These are phyloP conservation scores for Sporothrix inflata DNA, from an alignment of 2,329 filamentous ascomycete genomes.

Conservation along the genomic window DNA sequence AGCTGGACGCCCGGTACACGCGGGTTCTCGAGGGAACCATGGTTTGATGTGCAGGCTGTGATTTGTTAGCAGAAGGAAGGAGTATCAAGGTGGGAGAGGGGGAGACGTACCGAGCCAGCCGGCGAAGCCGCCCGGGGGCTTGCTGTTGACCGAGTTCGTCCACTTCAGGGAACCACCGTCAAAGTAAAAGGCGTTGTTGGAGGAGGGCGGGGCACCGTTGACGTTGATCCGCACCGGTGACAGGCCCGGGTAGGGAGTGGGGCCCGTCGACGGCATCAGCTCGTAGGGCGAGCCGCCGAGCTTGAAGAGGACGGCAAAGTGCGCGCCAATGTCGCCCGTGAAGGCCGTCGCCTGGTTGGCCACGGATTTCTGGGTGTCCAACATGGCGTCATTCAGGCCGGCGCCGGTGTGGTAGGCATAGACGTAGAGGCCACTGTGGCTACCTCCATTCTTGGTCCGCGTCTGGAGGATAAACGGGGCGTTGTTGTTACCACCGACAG, in stretches of 20 bases:
- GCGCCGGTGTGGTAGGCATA: constrained; percentile 29
- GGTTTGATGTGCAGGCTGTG: not conserved
- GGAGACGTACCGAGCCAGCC: constrained; percentile 29
- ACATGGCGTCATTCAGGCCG: constrained; percentile 29
- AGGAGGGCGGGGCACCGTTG: not conserved
- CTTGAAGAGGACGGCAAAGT: constrained; percentile 20
- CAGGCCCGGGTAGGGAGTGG: not conserved
- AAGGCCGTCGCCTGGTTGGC: not conserved
- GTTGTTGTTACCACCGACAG: not conserved
- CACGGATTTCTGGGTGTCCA: not conserved
- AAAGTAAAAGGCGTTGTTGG: constrained; percentile 27
- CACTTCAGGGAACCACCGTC: constrained; percentile 18
- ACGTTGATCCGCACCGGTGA: constrained; percentile 23
- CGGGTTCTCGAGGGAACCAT: not conserved
- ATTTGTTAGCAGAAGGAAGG: not conserved
- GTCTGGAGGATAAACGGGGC: constrained; percentile 18
- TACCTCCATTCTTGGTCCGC: not conserved
- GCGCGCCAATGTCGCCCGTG: not conserved
- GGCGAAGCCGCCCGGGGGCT: constrained; percentile 7
- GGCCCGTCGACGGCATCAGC: not conserved
- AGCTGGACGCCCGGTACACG: constrained; percentile 21
- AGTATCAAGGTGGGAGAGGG: not conserved
- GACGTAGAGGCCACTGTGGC: constrained; percentile 24
- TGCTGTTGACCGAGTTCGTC: constrained; percentile 19
- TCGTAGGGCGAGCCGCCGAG: constrained; percentile 15